phyloP scores from a whole-genome alignment of 2,329 filamentous ascomycete species.

The Fonsecaea pugnacius region DNA sequence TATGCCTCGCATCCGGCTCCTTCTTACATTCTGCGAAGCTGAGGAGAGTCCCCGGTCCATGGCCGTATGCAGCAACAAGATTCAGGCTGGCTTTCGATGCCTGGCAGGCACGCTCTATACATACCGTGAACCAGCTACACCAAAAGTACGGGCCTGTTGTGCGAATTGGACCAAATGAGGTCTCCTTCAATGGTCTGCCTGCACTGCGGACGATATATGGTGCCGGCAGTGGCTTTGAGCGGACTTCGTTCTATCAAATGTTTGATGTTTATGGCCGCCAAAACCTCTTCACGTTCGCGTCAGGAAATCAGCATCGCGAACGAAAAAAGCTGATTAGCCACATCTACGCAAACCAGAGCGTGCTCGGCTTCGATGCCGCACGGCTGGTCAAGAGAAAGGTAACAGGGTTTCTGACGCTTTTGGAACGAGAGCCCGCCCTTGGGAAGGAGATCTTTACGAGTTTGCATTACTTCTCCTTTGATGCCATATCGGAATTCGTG shows the following conservation, averaged over 20 bases:
- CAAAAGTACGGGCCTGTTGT: conserved; percentile 53
- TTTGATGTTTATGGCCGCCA: conserved; percentile 51
- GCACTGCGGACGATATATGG: conserved; percentile 61
- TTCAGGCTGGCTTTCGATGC: conserved; percentile 33
- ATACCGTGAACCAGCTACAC: conserved; percentile 47
- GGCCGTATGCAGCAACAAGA: conserved; percentile 29
- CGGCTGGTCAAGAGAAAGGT: conserved; percentile 49
- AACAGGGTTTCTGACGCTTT: conserved; percentile 47
- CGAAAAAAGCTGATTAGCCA: conserved; percentile 56
- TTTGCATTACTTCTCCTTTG: conserved; percentile 59
- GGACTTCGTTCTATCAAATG: conserved; percentile 60
- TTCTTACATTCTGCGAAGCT: conserved; percentile 20
- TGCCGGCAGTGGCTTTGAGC: conserved; percentile 56
- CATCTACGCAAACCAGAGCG: conserved; percentile 57
- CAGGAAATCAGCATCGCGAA: conserved; percentile 50
- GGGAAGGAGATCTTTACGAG: conserved; percentile 54
- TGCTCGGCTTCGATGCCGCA: conserved; percentile 45
- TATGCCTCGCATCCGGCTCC: conserved; percentile 12
- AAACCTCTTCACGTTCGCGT: conserved; percentile 59
- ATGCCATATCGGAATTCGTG: conserved; percentile 58
- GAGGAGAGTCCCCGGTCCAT: conserved; percentile 32
- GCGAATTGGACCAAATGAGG: conserved; percentile 54
- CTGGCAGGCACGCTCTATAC: conserved; percentile 31
- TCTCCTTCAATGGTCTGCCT: conserved; percentile 51
- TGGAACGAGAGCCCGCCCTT: conserved; percentile 44